Evolutionary conservation across 2,329 filamentous ascomycete genomes (phyloP), one percentile per base, ranked within the genome.

Genomic region (Penicillium sp.): DNA sequence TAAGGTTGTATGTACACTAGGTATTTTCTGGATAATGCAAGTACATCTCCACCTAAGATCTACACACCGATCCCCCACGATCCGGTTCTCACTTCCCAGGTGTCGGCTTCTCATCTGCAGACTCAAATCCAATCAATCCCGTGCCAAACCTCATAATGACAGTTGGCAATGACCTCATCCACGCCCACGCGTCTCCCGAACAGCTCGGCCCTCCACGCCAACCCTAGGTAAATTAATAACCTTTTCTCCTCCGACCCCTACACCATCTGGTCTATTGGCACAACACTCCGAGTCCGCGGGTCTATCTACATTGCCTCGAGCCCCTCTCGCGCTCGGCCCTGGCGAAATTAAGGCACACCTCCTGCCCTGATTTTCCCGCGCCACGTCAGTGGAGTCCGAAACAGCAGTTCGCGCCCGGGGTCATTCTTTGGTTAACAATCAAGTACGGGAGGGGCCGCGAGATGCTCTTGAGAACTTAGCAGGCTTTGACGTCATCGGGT

Each of bases 161-260:
- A 58, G 55, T 36, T 59, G 54, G 59, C 54, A 43, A 65, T 65
- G 62, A 65, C 60, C 60, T 65, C 62, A 65, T 63, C 40, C 31
- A 46, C 41, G 41, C 49, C 51, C 13, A 4, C 33, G 37, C 35
- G 49, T 36, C 37, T 14, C 19, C 27, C 33, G 22, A n/a, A 6
- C 24, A 18, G 41, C 9, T 44, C 43, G 14, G 31, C 43, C 22
- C 41, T 44, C 41, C 41, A 44, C 22, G 16, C 22, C 3, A 46
- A 46, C 24, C 43, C 43, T 46, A 46, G n/a, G n/a, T n/a, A n/a
- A n/a, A 46, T 31, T 31, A 31, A 31, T 31, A 31, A 31, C 27
- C 24, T 7, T 31, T 46, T 22, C 31, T 46, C 24, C 24, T 31
- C 24, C 4, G 4, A 46, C 43, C 27, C 2, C 6, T 10, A 46